Evolutionary conservation across 257 asterid genomes (phyloP), one percentile per base, ranked within the genome.

Genomic region (Gentiana macrophylla): DNA sequence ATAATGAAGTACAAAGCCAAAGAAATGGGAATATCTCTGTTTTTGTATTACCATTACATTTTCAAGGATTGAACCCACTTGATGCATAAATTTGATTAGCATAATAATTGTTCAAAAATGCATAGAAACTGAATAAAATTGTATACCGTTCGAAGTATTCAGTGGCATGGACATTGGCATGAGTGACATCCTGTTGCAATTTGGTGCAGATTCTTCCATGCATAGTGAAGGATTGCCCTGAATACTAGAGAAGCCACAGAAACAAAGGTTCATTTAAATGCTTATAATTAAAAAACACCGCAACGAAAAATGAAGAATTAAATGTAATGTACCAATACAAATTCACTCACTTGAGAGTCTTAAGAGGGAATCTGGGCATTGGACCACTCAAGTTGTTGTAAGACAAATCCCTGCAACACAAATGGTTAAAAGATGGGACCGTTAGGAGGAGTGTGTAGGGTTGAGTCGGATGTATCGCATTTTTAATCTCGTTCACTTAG

Each of bases 351-450:
- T 86, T 84, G 84, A 88, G 77, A 37, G 79, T 80, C 80, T 92
- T 92, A 56, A 80, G 70, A 77, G 93, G 94, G 60, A 85, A 74
- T 49, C 64, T 67, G 57, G 97, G 95, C 8, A 88, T 77, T 35
- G 95, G 89, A 45, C 99, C 97, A 45, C 83, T 81, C 86, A 92
- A 83, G 76, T 88, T 88, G 77, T 92, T 92, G 79, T 78, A 88
- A 61, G 99, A 92, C 70, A 92, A 76, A 71, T 92, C 99, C 82
- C 99, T 92, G 74, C 59, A 55, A 67, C 49, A 11, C 36, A 51
- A 61, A 68, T 9, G 65, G 9, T 44, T 60, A 3, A 50, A 61
- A 54, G 49, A 37, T 8, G 38, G 45, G 11, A 49, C 3, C 24
- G 24, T 24, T 24, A 24, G 24, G 24, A 24, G 24, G 24, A 24